Evolutionary conservation across 345 rosid genomes (phyloP), one percentile per base, ranked within the genome.

Genomic region (Boechera divaricarpa): DNA sequence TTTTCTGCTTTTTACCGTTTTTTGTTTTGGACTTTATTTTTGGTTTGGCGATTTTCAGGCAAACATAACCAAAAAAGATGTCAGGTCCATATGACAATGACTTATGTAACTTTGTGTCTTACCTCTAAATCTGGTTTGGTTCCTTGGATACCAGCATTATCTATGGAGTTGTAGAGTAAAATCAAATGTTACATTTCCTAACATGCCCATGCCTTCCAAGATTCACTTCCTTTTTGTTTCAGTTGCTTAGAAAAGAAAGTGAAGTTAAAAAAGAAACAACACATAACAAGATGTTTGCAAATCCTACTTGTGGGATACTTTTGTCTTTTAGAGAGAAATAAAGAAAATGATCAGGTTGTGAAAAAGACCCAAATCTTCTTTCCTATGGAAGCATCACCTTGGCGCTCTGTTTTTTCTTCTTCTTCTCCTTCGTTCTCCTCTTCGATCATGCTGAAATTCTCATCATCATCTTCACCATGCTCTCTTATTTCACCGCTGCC

Each of bases 301-400:
- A 72, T 56, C 48, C 72, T 70, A 48, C 77, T 64, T 49, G 67
- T 78, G 62, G 63, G 36, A 72, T 58, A 57, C 38, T 56, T 33
- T 63, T 70, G 63, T 63, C 71, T 33, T 39, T 36, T 16, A 26
- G 61, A 48, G 54, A 68, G 4, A 48, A 13, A 7, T 5, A 16
- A n/a, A 58, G 42, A 38, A 49, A 24, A 63, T 41, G 60, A 62
- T 84, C 78, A 92, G 21, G 96, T 81, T 7, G 93, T 87, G 79
- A 91, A 89, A 75, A 94, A 94, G 41, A 88, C 91, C 98, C 97
- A 90, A 35, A 91, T 82, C 82, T 85, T 94, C 86, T 86, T 91
- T 61, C 89, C 85, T 33, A 94, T 53, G 16, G 98, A 90, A 21
- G 67, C 91, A 63, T 85, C 88, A 73, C 86, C 89, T 35, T 82